phyloP scores from a whole-genome alignment of 306 rosid genomes.

The Cucurbita ficifolia region DNA sequence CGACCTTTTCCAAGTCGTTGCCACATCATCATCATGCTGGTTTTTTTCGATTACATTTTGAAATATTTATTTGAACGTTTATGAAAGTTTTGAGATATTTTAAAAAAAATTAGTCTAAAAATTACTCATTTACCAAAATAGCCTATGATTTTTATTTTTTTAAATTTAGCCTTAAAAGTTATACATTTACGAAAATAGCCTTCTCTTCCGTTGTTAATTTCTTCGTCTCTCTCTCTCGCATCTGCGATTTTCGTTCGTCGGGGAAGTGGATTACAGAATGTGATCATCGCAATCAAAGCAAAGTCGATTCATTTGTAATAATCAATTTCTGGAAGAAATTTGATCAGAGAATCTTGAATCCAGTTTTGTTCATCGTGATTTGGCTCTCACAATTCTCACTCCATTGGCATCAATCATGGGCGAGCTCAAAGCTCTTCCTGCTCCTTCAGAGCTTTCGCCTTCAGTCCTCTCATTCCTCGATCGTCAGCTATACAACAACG shows the following conservation, averaged over 20 bases:
- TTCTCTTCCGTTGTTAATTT: background rate
- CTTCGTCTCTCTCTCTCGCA: background rate
- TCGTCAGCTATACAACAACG: slow-evolving; percentile 22
- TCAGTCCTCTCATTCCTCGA: slow-evolving; percentile 46
- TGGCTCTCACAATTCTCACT: background rate
- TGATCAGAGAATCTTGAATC: background rate
- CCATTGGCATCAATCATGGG: background rate
- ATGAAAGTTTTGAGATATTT: too few relatives aligned
- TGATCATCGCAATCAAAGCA: background rate
- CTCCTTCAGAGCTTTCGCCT: slow-evolving; percentile 37
- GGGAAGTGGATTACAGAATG: background rate
- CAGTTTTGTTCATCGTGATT: background rate
- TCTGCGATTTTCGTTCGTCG: background rate
- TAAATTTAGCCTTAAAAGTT: too few relatives aligned
- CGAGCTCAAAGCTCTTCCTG: slow-evolving; percentile 29
- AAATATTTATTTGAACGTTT: too few relatives aligned
- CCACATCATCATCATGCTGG: too few relatives aligned
- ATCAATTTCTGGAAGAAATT: background rate
- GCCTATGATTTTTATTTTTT: too few relatives aligned
- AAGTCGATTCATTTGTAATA: background rate
- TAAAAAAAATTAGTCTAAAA: too few relatives aligned
- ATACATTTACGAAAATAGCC: background rate
- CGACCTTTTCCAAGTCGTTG: too few relatives aligned
- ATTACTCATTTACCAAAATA: too few relatives aligned
- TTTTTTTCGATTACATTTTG: too few relatives aligned